Conservation (phyloP, 768 basidiomycete species). For the Chlorophyllum brunneum region DNA sequence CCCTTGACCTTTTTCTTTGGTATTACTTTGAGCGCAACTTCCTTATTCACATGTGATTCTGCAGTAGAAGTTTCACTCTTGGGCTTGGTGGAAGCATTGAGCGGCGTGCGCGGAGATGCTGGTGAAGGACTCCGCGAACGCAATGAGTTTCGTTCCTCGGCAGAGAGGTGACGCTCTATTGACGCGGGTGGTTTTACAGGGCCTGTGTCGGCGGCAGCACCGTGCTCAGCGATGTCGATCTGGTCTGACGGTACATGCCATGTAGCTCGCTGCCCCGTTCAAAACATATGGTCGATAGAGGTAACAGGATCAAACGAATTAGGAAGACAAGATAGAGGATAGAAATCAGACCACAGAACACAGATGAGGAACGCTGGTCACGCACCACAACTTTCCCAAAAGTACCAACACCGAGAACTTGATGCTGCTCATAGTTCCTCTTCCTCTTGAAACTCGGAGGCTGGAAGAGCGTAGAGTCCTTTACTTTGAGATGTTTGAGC, state of each 20-base stretch:
- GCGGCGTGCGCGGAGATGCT: conserved; percentile 7
- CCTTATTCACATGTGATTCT: conserved; percentile 47
- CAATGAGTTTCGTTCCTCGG: conserved; percentile 17
- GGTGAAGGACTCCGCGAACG: conserved; percentile 23
- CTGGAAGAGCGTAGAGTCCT: conserved; percentile 70
- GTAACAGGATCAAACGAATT: neutral
- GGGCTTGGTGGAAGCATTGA: conserved; percentile 16
- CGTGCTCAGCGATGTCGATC: conserved; percentile 49
- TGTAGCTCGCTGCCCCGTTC: conserved; percentile 51
- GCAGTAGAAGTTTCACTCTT: conserved; percentile 18
- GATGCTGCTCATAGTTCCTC: conserved; percentile 70
- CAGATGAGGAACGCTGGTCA: too few species aligned
- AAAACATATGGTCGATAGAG: neutral
- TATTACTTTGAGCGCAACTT: conserved; percentile 87
- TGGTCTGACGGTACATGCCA: conserved; percentile 74
- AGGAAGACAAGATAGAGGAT: neutral
- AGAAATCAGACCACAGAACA: conserved; percentile 4
- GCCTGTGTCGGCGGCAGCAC: conserved; percentile 41
- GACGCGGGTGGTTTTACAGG: conserved; percentile 13
- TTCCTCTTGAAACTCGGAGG: conserved; percentile 87
- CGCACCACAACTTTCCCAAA: conserved; percentile 89
- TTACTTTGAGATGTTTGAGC: conserved; percentile 40
- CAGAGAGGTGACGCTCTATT: conserved; percentile 13
- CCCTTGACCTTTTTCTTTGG: conserved; percentile 95
- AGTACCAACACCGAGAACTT: conserved; percentile 75